phyloP scores from a whole-genome alignment of 306 rosid species.

The Casuarina cunninghamiana region DNA sequence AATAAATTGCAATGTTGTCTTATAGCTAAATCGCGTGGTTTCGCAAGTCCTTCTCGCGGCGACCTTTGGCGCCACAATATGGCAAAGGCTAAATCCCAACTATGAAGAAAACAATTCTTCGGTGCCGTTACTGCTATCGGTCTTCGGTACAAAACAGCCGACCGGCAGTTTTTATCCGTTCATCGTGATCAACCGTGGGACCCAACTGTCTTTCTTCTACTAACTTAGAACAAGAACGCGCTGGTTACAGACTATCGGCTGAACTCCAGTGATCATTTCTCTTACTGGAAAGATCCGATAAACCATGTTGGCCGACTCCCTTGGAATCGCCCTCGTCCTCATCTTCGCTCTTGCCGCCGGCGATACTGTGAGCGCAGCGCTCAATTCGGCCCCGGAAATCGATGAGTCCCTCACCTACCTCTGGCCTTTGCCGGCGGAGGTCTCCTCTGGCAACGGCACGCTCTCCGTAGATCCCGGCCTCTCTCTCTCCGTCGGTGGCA shows the following conservation, averaged over 20 bases:
- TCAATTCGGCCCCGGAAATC: conserved; percentile 20
- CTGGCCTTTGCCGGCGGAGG: conserved; percentile 83
- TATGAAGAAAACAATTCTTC: too few species aligned
- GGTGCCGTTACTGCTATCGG: too few species aligned
- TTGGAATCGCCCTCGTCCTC: conserved; percentile 13
- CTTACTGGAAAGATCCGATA: too few species aligned
- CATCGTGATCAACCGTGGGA: too few species aligned
- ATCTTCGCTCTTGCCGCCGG: conserved; percentile 25
- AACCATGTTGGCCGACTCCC: background rate
- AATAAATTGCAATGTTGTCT: too few species aligned
- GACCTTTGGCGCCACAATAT: too few species aligned
- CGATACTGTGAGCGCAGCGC: conserved; percentile 26
- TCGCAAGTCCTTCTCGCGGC: too few species aligned
- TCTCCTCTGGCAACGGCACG: conserved; percentile 52
- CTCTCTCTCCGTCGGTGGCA: conserved; percentile 42
- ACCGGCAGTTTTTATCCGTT: too few species aligned
- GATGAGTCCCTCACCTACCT: conserved; percentile 56
- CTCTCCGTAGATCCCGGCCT: conserved; percentile 79
- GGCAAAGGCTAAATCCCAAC: too few species aligned
- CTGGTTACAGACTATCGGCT: background rate
- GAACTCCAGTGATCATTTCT: background rate
- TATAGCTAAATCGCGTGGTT: too few species aligned
- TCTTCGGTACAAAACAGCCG: too few species aligned
- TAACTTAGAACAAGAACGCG: background rate
- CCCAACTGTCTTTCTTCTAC: background rate